Evolutionary conservation across 768 basidiomycete species (phyloP).

Genomic region (Macrocybe gigantea): DNA sequence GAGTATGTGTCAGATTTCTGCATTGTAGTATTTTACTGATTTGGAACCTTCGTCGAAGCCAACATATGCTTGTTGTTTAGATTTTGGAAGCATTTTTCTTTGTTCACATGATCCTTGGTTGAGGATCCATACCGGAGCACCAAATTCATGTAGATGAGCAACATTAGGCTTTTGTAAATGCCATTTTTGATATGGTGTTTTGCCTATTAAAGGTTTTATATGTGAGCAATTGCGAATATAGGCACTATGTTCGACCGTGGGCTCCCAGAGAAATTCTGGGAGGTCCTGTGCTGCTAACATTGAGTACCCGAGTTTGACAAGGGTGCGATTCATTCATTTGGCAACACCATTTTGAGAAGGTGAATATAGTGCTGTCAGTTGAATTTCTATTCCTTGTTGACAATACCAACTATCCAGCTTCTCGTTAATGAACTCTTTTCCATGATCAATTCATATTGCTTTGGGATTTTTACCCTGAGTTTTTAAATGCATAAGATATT

Average conservation of each 20-base stretch:
- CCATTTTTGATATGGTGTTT: conserved; percentile 18
- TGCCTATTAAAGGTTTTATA: conserved; percentile 9
- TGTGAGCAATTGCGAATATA: conserved; percentile 17
- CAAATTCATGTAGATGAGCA: conserved; percentile 12
- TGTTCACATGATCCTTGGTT: neutral
- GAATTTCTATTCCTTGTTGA: conserved; percentile 11
- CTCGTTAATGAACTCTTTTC: conserved; percentile 18
- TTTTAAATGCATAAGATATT: conserved; percentile 17
- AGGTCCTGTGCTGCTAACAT: conserved; percentile 13
- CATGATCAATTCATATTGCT: conserved; percentile 14
- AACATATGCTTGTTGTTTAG: conserved; percentile 1
- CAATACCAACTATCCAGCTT: conserved; percentile 10
- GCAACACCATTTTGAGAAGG: conserved; percentile 19
- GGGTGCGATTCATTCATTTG: conserved; percentile 19
- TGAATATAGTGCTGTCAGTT: conserved; percentile 16
- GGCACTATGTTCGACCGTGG: conserved; percentile 12
- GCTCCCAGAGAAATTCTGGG: conserved; percentile 18
- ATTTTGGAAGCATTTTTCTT: conserved; percentile 1
- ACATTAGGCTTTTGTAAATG: conserved; percentile 19
- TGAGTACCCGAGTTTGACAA: conserved; percentile 12
- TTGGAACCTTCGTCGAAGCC: neutral
- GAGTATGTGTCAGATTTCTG: neutral
- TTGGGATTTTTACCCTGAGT: conserved; percentile 13
- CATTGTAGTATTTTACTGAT: neutral
- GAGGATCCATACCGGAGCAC: conserved; percentile 2